Evolutionary conservation across 768 basidiomycete species (phyloP).

Genomic region (Antrodiella citrinella): DNA sequence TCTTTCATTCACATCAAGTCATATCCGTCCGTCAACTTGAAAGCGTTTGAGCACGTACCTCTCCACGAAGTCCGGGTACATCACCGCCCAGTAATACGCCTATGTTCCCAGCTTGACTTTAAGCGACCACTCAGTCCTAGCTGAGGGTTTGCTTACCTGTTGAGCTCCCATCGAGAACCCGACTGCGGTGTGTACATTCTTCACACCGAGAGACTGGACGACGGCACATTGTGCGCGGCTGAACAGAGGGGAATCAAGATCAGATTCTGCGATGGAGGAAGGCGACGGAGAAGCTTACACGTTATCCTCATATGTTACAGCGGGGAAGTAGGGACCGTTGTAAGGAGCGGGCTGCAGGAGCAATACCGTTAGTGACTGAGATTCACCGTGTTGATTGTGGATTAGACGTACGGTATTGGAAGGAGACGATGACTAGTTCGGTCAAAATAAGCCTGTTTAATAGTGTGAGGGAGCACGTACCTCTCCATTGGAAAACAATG

Average conservation of each 20-base stretch:
- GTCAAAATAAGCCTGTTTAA: too few relatives aligned
- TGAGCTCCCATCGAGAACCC: constrained; percentile 59
- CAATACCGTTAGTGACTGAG: neutral
- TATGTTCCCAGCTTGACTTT: constrained; percentile 11
- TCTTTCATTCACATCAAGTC: constrained; percentile 23
- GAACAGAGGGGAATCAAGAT: neutral
- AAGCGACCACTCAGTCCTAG: neutral
- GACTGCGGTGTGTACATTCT: constrained; percentile 37
- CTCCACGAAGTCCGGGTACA: constrained; percentile 48
- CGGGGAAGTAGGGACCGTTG: constrained; percentile 53
- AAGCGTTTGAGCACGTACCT: constrained; percentile 21
- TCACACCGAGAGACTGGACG: constrained; percentile 36
- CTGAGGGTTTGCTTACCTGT: constrained; percentile 22
- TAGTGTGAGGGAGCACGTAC: constrained; percentile 29
- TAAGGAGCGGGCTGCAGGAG: constrained; percentile 38
- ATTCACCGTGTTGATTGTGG: neutral
- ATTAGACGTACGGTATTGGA: constrained; percentile 41
- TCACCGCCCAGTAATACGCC: constrained; percentile 50
- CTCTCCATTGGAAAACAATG: constrained; percentile 53
- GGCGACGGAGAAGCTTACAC: constrained; percentile 11
- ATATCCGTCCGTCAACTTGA: neutral
- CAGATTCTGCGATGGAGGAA: neutral
- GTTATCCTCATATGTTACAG: constrained; percentile 36
- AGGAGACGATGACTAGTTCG: constrained; percentile 54
- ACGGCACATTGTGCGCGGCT: constrained; percentile 51